Evolutionary conservation across 805 yeast genomes (phyloP), one percentile per base, ranked within the genome.

Genomic region (Nematodospora valgi): DNA sequence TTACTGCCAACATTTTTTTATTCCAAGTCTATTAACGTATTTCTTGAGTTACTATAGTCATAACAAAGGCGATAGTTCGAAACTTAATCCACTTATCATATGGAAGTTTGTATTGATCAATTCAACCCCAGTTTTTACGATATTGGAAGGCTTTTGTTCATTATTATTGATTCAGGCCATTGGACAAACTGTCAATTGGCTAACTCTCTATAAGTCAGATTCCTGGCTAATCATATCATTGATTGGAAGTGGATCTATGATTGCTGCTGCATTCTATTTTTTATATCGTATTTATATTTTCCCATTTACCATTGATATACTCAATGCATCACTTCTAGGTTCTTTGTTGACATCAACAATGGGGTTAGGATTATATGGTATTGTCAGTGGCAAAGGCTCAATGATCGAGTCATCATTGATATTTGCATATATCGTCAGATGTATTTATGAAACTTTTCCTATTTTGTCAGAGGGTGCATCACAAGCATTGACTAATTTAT

Each of bases 121-220:
- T 53, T 78, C 95, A 4, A 93, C 98, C 0, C 93, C 96, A 2
- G 66, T 86, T 30, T 91, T 93, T 59, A 86, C 96, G 0, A 70
- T 88, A 13, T 64, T 89, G 34, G 98, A 93, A 62, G 98, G 98
- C 2, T 81, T 93, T 48, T 94, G 96, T 59, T 80, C 96, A 1
- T 73, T 93, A 17, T 68, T 93, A 38, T 80, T 87, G n/a, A 87
- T 93, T 41, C 98, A 93, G 62, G 86, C 95, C 10, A 73, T 86
- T 27, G 96, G 98, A 6, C 88, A 88, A 35, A 78, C 86, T 6
- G 72, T 85, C 35, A 72, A 75, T 42, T 82, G 89, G 82, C 63
- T 86, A 29, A 76, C 80, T 15, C 56, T 57, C 12, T 54, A 70
- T 38, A 77, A 75, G 44, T 78, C 87, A 4, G 96, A 88, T 49